These are phyloP conservation scores for Suillus subaureus DNA, from an alignment of 768 basidiomycete species.

Conservation along the genomic window DNA sequence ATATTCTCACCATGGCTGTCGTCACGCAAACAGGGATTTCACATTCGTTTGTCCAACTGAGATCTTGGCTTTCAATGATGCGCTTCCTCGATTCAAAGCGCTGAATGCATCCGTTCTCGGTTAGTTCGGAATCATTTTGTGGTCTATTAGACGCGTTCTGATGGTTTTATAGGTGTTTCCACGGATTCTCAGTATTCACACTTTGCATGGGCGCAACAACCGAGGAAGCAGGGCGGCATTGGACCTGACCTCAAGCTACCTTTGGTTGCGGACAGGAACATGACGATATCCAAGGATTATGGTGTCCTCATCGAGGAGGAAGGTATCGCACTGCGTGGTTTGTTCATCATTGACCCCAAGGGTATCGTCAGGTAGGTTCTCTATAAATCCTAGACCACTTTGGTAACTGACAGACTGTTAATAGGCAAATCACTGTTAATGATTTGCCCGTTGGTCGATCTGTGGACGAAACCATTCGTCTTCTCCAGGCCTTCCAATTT, in stretches of 20 bases:
- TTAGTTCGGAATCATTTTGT: constrained; percentile 31
- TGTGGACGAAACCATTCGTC: constrained; percentile 89
- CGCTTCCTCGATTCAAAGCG: constrained; percentile 71
- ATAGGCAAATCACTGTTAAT: constrained; percentile 83
- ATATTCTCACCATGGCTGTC: not conserved
- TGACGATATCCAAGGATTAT: constrained; percentile 82
- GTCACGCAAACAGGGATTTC: constrained; percentile 60
- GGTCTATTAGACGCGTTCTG: constrained; percentile 1
- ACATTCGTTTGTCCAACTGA: constrained; percentile 95
- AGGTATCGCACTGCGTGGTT: constrained; percentile 84
- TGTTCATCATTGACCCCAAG: constrained; percentile 87
- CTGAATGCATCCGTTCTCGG: constrained; percentile 80
- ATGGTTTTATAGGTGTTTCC: constrained; percentile 59
- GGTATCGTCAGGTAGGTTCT: constrained; percentile 62
- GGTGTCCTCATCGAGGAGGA: constrained; percentile 87
- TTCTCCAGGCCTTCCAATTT: constrained; percentile 94
- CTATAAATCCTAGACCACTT: not conserved
- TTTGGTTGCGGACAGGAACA: constrained; percentile 77
- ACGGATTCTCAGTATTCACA: constrained; percentile 91
- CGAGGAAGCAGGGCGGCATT: constrained; percentile 85
- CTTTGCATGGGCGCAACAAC: constrained; percentile 82
- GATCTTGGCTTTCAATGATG: constrained; percentile 93
- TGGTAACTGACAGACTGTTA: not conserved
- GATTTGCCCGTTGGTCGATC: constrained; percentile 95
- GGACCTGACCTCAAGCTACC: constrained; percentile 88